Conservation (phyloP, 805 yeast genomes). For the Blastobotrys terrestris region DNA sequence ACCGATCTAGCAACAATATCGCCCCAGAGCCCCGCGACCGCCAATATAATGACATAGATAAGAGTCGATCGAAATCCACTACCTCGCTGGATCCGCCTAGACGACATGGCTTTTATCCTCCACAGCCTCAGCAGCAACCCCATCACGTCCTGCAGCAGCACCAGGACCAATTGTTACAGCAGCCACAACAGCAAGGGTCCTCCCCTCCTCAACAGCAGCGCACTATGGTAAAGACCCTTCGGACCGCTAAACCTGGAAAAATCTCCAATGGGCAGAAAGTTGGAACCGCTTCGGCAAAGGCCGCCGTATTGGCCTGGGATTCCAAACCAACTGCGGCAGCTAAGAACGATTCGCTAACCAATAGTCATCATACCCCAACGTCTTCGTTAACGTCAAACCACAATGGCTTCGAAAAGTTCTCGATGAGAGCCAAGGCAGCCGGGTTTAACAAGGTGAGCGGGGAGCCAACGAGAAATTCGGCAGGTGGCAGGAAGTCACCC, state of each 20-base stretch:
- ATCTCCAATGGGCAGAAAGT: conserved; percentile 7
- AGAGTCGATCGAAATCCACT: not conserved
- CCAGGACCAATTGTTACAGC: conserved; percentile 3
- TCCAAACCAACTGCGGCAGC: not conserved
- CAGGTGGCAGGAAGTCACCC: not conserved
- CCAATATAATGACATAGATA: not conserved
- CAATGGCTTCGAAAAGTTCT: conserved; percentile 9
- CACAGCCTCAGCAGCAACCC: not conserved
- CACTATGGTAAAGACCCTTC: conserved; percentile 20
- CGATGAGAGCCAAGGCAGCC: conserved; percentile 10
- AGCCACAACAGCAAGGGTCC: conserved; percentile 1
- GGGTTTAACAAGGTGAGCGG: conserved; percentile 12
- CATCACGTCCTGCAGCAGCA: not conserved
- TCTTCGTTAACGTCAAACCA: not conserved
- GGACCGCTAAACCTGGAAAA: conserved; percentile 17
- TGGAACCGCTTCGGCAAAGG: conserved; percentile 11
- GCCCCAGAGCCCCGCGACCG: not conserved
- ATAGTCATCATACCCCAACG: conserved; percentile 4
- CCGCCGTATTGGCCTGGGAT: conserved; percentile 24
- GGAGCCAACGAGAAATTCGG: no score
- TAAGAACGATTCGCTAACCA: conserved; percentile 6
- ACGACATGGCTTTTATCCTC: not conserved
- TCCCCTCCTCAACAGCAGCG: conserved; percentile 5
- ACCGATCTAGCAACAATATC: not conserved
- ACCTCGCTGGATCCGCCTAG: not conserved